Conservation (phyloP, 73 alveolate genomes). For the Stentor coeruleus region DNA sequence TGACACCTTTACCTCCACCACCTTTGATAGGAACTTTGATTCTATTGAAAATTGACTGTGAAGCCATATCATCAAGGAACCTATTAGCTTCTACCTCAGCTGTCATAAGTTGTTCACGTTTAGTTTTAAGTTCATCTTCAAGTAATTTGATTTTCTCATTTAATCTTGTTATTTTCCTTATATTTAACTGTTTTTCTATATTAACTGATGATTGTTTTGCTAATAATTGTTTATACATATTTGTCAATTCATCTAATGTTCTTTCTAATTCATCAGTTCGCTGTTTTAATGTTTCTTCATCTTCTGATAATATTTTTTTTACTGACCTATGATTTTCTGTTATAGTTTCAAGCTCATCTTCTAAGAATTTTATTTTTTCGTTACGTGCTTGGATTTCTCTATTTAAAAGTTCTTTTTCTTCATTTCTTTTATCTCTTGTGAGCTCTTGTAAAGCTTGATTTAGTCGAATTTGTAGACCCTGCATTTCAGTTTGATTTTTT, state of each 20-base stretch:
- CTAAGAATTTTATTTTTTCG: too few species aligned
- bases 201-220: background rate
- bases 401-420: background rate
- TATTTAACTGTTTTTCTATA: background rate
- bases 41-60: background rate
- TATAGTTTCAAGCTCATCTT: background rate
- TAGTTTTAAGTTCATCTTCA: background rate
- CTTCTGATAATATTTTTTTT: background rate
- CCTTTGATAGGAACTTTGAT: background rate
- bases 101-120: background rate
- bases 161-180: background rate
- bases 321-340: background rate
- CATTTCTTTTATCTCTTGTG: background rate
- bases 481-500: background rate
- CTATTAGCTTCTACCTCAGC: constrained; percentile 7
- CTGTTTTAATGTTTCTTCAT: background rate
- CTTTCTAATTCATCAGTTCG: background rate
- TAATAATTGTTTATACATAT: background rate
- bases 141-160: constrained; percentile 5
- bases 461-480: background rate
- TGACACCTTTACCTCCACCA: background rate
- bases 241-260: background rate
- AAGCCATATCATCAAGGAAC: background rate
- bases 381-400: constrained; percentile 1
- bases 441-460: background rate